Evolutionary conservation across 2,329 filamentous ascomycete species (phyloP).

Genomic region (Arthrobotrys sphaeroides): DNA sequence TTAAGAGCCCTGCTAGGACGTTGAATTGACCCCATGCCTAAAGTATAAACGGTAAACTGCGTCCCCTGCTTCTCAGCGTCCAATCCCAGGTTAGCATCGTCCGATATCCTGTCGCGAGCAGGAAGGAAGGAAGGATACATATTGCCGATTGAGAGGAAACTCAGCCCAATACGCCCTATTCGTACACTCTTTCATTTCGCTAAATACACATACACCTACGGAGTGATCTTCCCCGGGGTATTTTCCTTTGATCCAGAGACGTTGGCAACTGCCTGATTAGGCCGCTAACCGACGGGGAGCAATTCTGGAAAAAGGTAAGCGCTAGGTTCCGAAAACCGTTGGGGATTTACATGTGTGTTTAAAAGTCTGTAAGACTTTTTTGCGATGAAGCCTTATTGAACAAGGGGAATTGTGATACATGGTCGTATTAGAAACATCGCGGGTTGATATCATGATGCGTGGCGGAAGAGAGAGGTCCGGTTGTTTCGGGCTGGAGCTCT

Average conservation of each 20-base stretch:
- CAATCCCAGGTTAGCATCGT: neutral
- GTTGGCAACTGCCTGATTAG: conserved; percentile 38
- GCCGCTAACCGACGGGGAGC: conserved; percentile 38
- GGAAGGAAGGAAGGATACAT: conserved; percentile 9
- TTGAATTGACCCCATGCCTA: neutral
- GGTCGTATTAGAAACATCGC: neutral
- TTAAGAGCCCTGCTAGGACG: neutral
- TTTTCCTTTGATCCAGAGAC: neutral
- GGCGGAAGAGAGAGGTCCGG: neutral
- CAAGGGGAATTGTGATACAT: conserved; percentile 13
- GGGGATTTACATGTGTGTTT: conserved; percentile 18
- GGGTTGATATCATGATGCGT: neutral
- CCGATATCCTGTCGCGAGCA: conserved; percentile 4
- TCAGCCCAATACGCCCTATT: neutral
- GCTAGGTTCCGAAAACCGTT: conserved; percentile 29
- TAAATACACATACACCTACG: neutral
- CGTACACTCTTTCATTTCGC: conserved; percentile 4
- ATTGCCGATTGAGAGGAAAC: neutral
- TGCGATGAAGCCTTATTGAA: neutral
- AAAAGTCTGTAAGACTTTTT: conserved; percentile 4
- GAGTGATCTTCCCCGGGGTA: neutral
- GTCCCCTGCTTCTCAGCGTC: neutral
- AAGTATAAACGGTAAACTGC: neutral
- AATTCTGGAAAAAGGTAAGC: conserved; percentile 29
- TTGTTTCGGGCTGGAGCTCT: neutral